Evolutionary conservation across 495 filamentous ascomycete genomes (phyloP).

Genomic region (Hypomontagnella submonticulosa): DNA sequence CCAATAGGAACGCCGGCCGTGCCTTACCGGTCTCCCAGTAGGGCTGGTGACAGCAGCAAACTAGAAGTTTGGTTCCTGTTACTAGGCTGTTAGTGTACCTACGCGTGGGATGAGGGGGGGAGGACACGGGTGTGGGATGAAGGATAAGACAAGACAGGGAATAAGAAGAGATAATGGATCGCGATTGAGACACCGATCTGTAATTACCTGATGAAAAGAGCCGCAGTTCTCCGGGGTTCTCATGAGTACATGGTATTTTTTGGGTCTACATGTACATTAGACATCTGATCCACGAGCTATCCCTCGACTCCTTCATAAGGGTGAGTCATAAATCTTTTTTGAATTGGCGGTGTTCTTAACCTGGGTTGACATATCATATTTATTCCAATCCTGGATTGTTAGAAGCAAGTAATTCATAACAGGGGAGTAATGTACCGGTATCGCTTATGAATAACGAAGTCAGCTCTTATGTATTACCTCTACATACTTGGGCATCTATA

Average conservation of each 20-base stretch:
- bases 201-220: not conserved
- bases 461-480: not conserved
- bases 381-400: no score
- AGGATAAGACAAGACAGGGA: constrained; percentile 5
- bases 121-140: not conserved
- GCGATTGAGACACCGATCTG: constrained; percentile 5
- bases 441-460: no score
- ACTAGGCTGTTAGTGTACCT: not conserved
- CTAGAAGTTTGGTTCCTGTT: constrained; percentile 6
- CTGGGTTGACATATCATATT: no score
- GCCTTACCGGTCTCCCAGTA: constrained; percentile 20
- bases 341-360: no score
- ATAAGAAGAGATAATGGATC: constrained; percentile 1
- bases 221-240: not conserved
- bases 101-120: constrained; percentile 5
- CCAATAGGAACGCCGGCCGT: constrained; percentile 32
- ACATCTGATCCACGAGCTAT: no score
- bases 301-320: no score
- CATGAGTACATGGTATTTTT: not conserved
- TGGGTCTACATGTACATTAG: not conserved
- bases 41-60: constrained; percentile 27
- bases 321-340: no score
- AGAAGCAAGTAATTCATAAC: no score
- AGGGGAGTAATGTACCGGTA: no score
- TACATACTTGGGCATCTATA: no score